Percentiles rank a stretch among this genome's conserved stretches.
These are phyloP conservation scores for Volutella citrinella DNA, from an alignment of 2,329 filamentous ascomycete genomes.

Conservation along the genomic window DNA sequence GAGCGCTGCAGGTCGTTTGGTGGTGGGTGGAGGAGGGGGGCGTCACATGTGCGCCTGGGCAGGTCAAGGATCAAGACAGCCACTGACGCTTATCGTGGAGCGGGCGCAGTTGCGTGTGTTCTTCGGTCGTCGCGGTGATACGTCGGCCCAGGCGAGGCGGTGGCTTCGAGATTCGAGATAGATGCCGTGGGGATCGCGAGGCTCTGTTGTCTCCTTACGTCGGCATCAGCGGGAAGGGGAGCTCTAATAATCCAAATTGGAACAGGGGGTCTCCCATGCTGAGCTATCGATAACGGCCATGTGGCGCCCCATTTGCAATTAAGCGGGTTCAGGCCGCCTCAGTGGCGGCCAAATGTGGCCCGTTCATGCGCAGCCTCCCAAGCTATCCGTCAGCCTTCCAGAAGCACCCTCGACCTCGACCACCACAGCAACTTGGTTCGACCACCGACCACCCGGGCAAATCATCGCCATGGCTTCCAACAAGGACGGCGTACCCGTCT, in stretches of 20 bases:
- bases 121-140: conserved; percentile 1
- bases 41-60: conserved; percentile 25
- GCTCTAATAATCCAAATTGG: conserved; percentile 23
- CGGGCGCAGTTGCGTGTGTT: conserved; percentile 9
- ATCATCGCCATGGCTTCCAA: conserved; percentile 27
- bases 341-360: no score
- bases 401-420: no score
- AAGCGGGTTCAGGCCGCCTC: no score
- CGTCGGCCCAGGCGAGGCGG: neutral
- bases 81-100: conserved; percentile 14
- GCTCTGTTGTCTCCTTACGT: conserved; percentile 16
- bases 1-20: conserved; percentile 17
- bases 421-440: no score
- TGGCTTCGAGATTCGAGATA: conserved; percentile 6
- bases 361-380: no score
- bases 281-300: conserved; percentile 23
- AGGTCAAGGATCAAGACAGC: no score
- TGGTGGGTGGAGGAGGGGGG: conserved; percentile 25
- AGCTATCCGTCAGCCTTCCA: no score
- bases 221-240: conserved; percentile 27
- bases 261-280: conserved; percentile 7
- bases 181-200: conserved; percentile 16
- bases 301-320: conserved; percentile 19
- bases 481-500: conserved; percentile 57
- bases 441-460: neutral